Percentiles rank a stretch among this genome's conserved stretches.
Evolutionary conservation across 2,329 filamentous ascomycete species (phyloP).

Genomic region (Sphaerulina populicola): DNA sequence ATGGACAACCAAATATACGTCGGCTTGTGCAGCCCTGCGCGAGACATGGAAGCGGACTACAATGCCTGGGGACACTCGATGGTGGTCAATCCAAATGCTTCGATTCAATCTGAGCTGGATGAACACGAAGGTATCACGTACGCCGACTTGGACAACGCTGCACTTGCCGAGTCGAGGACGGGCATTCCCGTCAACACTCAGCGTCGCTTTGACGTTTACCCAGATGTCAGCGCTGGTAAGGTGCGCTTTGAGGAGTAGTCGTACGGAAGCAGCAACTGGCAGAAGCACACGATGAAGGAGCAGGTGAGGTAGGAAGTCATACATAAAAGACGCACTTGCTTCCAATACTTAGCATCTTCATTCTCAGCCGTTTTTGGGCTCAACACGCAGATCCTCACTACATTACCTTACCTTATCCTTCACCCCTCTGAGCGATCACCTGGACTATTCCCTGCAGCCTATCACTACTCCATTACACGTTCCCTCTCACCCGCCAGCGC

Average conservation of each 20-base stretch:
- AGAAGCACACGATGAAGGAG: not conserved
- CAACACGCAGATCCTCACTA: no score
- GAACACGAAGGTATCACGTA: slow-evolving; percentile 70
- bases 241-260: slow-evolving; percentile 30
- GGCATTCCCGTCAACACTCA: slow-evolving; percentile 79
- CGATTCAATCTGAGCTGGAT: slow-evolving; percentile 68
- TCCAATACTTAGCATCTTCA: not conserved
- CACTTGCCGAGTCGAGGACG: slow-evolving; percentile 66
- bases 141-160: slow-evolving; percentile 59
- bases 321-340: not conserved
- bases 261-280: not conserved
- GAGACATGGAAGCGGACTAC: slow-evolving; percentile 69
- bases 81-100: slow-evolving; percentile 78
- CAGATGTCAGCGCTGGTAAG: slow-evolving; percentile 65
- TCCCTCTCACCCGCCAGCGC: not conserved
- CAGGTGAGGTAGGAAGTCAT: not conserved
- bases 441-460: not conserved
- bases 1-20: slow-evolving; percentile 94
- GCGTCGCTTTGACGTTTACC: slow-evolving; percentile 89
- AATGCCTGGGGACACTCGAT: slow-evolving; percentile 89
- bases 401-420: no score
- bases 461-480: not conserved
- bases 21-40: slow-evolving; percentile 80
- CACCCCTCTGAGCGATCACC: no score
- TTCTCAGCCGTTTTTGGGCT: not conserved